A percentile compares a stretch with the other conserved stretches of the same genome.
Conservation (phyloP, 2,329 filamentous ascomycete species). For the Colletotrichum neosansevieriae region DNA sequence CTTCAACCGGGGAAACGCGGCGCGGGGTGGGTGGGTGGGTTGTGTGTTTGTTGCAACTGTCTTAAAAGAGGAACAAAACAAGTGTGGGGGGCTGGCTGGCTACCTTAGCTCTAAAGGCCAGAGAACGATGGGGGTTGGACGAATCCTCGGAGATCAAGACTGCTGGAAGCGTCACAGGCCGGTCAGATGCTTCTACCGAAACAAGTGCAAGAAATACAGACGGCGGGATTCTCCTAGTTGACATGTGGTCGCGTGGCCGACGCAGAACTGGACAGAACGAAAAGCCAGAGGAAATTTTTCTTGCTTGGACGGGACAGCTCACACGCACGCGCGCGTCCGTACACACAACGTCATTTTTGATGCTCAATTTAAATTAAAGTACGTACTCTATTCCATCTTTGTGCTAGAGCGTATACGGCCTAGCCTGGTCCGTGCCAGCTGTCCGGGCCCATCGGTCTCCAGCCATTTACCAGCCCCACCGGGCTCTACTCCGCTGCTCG, state of each 20-base stretch:
- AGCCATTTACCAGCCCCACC: conserved; percentile 5
- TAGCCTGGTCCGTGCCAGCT: conserved; percentile 15
- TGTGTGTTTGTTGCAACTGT: background rate
- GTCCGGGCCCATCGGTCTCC: conserved; percentile 2
- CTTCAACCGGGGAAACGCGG: conserved; percentile 30
- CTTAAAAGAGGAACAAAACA: background rate
- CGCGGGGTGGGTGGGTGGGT: conserved; percentile 6
- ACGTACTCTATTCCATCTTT: background rate
- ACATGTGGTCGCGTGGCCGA: conserved; percentile 37
- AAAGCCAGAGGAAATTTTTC: conserved; percentile 22
- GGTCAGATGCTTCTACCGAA: conserved; percentile 17
- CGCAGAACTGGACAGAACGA: background rate
- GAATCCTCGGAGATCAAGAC: conserved; percentile 1
- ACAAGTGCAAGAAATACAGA: conserved; percentile 6
- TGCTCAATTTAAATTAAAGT: background rate
- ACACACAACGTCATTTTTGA: conserved; percentile 20
- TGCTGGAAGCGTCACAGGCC: conserved; percentile 11
- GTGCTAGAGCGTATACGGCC: background rate
- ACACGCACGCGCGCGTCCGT: background rate
- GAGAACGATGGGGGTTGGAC: no score
- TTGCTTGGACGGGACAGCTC: conserved; percentile 22
- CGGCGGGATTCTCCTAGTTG: conserved; percentile 27
- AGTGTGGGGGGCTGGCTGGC: background rate
- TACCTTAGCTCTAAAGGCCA: background rate
- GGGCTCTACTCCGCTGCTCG: background rate